A percentile compares a stretch with the other conserved stretches of the same genome.
These are phyloP conservation scores for Miscanthus lutarioriparius DNA, from an alignment of 176 grass and related monocot species.

Conservation along the genomic window DNA sequence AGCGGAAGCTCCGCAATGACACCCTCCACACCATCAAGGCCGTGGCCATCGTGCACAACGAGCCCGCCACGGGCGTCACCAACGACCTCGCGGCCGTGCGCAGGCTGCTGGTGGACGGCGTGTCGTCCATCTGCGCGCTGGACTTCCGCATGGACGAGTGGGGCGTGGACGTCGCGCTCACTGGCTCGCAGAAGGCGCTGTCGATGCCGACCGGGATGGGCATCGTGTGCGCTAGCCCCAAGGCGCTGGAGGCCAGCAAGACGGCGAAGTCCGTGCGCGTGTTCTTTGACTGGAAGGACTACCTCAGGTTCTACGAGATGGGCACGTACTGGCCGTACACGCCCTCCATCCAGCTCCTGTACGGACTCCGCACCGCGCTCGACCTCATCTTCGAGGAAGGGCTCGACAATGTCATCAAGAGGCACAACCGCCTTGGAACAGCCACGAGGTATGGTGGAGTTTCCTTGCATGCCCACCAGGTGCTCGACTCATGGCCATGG, in stretches of 20 bases:
- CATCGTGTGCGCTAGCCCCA: conserved; percentile 81
- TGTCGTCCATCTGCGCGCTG: conserved; percentile 91
- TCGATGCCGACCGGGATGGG: conserved; percentile 94
- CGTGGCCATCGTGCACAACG: conserved; percentile 95
- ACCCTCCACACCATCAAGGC: conserved; percentile 78
- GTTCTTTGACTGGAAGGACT: conserved; percentile 99
- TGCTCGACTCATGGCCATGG: no score
- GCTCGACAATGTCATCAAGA: conserved; percentile 70
- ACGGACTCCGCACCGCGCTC: conserved; percentile 81
- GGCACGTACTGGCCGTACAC: conserved; percentile 95
- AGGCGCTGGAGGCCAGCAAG: conserved; percentile 74
- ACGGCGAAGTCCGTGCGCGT: conserved; percentile 84
- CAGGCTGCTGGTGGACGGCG: conserved; percentile 79
- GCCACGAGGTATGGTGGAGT: conserved; percentile 61
- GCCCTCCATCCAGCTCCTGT: conserved; percentile 92
- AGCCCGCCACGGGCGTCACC: conserved; percentile 96
- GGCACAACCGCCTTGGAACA: conserved; percentile 78
- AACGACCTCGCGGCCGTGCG: conserved; percentile 77
- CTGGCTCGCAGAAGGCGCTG: conserved; percentile 93
- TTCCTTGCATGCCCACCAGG: background rate
- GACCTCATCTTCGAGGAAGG: conserved; percentile 94
- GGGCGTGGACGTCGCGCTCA: no score
- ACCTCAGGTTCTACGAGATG: conserved; percentile 79
- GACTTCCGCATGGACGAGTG: conserved; percentile 98
- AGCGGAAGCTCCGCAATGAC: conserved; percentile 57